Conservation (phyloP, 192 early-diverging fungal genomes). For the Coemansia sp. region DNA sequence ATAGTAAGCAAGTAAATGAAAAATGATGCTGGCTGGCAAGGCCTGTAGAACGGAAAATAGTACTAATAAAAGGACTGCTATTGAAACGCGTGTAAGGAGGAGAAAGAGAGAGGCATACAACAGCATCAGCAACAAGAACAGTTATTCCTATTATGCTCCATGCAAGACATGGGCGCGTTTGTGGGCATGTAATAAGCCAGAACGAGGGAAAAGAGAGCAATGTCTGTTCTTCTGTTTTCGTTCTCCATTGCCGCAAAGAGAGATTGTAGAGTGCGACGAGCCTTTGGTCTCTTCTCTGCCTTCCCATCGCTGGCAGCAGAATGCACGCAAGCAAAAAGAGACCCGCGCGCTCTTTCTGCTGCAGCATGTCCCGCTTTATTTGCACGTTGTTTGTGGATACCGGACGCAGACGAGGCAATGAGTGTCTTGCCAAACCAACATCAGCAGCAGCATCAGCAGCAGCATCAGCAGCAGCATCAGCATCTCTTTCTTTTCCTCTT, state of each 20-base stretch:
- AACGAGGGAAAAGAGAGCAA: background rate
- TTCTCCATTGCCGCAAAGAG: constrained; percentile 1
- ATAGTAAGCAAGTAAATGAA: constrained; percentile 1
- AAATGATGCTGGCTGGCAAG: background rate
- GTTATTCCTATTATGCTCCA: background rate
- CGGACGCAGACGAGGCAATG: too few relatives aligned
- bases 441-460: background rate
- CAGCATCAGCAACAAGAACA: background rate
- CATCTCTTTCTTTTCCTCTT: too few relatives aligned
- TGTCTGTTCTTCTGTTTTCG: background rate
- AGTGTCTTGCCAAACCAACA: background rate
- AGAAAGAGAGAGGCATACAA: background rate
- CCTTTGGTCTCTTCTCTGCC: background rate
- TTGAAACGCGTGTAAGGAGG: background rate
- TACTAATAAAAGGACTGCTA: background rate
- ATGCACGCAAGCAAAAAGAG: constrained; percentile 3
- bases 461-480: background rate
- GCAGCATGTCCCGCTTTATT: background rate
- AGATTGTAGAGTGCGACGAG: too few relatives aligned
- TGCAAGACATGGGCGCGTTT: background rate
- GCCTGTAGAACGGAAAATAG: constrained; percentile 5
- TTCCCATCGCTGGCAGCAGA: background rate
- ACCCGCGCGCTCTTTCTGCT: constrained; percentile 3
- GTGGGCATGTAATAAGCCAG: background rate
- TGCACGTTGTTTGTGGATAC: background rate